Percentiles rank a stretch among this genome's conserved stretches.
phyloP scores from a whole-genome alignment of 352 stramenopile species.

The Phytophthora cactorum region DNA sequence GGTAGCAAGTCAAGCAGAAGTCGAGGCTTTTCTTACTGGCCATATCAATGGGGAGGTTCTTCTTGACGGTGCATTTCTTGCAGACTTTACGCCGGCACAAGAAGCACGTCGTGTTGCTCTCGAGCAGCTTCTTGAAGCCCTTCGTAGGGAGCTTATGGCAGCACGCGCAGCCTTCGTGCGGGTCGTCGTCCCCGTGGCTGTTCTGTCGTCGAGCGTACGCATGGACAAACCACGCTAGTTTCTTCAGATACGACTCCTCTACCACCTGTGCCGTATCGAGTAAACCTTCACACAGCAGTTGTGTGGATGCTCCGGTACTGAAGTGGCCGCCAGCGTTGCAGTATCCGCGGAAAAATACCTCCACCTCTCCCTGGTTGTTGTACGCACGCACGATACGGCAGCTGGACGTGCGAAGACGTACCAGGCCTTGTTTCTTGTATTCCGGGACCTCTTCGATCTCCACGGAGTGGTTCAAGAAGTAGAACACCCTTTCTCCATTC shows the following conservation, averaged over 20 bases:
- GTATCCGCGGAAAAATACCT: slow-evolving; percentile 58
- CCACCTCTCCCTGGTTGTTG: slow-evolving; percentile 40
- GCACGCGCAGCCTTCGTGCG: slow-evolving; percentile 33
- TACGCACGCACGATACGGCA: slow-evolving; percentile 51
- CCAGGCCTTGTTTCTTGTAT: slow-evolving; percentile 38
- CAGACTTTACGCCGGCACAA: slow-evolving; percentile 49
- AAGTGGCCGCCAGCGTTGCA: slow-evolving; percentile 42
- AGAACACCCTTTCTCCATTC: slow-evolving; percentile 41
- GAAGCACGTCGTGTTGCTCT: slow-evolving; percentile 43
- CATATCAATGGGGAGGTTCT: slow-evolving; percentile 44
- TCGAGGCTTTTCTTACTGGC: slow-evolving; percentile 50
- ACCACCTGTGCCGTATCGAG: slow-evolving; percentile 48
- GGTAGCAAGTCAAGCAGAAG: slow-evolving; percentile 66
- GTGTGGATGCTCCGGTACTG: slow-evolving; percentile 20
- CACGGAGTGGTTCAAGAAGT: slow-evolving; percentile 48
- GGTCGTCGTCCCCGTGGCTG: slow-evolving; percentile 16
- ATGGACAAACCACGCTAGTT: slow-evolving; percentile 67
- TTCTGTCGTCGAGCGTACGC: slow-evolving; percentile 27
- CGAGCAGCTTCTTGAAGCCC: slow-evolving; percentile 44
- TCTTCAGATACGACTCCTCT: slow-evolving; percentile 70
- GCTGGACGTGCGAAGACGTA: slow-evolving; percentile 43
- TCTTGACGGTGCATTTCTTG: slow-evolving; percentile 60
- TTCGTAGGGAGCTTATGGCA: slow-evolving; percentile 45
- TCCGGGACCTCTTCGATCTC: slow-evolving; percentile 49
- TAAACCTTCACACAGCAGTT: slow-evolving; percentile 46